phyloP scores from a whole-genome alignment of 768 basidiomycete genomes.

The Tylopilus cervinicoccineus region DNA sequence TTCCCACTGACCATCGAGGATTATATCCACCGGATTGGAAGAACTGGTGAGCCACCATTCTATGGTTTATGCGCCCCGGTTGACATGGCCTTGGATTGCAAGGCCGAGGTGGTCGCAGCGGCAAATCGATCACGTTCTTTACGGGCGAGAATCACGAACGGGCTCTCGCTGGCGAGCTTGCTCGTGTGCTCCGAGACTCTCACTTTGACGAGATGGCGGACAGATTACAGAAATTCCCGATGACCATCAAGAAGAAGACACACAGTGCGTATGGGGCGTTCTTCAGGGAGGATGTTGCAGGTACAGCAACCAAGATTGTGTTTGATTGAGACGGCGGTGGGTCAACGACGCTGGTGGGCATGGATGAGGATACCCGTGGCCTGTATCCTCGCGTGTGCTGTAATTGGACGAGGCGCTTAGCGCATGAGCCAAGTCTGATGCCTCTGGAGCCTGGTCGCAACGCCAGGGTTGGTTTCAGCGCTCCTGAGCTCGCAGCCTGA shows the following conservation, averaged over 20 bases:
- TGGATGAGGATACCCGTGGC: neutral
- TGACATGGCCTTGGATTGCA: conserved; percentile 24
- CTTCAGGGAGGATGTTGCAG: conserved; percentile 59
- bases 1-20: conserved; percentile 96
- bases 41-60: conserved; percentile 57
- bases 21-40: conserved; percentile 86
- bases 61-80: neutral
- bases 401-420: conserved; percentile 4
- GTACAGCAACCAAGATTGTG: conserved; percentile 73
- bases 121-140: conserved; percentile 95
- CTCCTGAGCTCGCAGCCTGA: neutral
- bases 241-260: conserved; percentile 96
- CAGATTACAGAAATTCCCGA: conserved; percentile 77
- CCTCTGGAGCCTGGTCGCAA: no score
- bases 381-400: conserved; percentile 2
- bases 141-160: conserved; percentile 88
- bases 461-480: no score
- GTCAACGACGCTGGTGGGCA: neutral
- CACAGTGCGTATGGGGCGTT: conserved; percentile 90
- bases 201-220: conserved; percentile 69
- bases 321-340: conserved; percentile 41
- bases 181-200: conserved; percentile 84
- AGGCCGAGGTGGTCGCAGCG: conserved; percentile 87
- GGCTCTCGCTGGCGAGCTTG: conserved; percentile 87
- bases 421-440: neutral